A percentile compares a stretch with the other conserved stretches of the same genome.
These are phyloP conservation scores for Tetracentron sinense DNA, from an alignment of 164 flowering plant genomes.

Conservation along the genomic window DNA sequence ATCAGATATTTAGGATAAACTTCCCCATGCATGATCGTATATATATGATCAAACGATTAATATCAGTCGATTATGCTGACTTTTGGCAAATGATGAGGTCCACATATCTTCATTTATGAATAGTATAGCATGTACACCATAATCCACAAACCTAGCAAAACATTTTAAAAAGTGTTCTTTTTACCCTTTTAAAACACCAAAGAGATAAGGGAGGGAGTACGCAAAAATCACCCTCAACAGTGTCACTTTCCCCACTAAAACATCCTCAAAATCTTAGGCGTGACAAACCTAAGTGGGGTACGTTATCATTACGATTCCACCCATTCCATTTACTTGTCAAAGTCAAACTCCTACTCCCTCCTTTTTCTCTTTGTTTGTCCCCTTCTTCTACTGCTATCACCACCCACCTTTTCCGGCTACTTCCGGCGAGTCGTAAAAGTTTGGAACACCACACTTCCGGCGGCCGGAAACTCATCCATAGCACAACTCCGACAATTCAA, in stretches of 20 bases:
- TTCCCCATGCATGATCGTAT: too few relatives aligned
- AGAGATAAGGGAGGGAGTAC: slow-evolving; percentile 9
- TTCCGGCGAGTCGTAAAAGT: slow-evolving; percentile 61
- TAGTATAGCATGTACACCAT: too few relatives aligned
- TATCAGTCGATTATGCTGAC: too few relatives aligned
- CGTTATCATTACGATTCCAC: slow-evolving; percentile 48
- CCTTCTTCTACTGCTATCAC: neutral
- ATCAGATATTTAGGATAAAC: too few relatives aligned
- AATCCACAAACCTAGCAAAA: too few relatives aligned
- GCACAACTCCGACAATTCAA: slow-evolving; percentile 50
- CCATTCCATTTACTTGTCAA: neutral
- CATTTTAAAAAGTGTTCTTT: neutral
- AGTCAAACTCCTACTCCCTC: neutral
- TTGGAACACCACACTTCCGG: slow-evolving; percentile 68
- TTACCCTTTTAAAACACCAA: slow-evolving; percentile 5
- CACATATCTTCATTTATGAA: too few relatives aligned
- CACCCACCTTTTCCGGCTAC: slow-evolving; percentile 14
- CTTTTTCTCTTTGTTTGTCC: neutral
- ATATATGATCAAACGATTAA: too few relatives aligned
- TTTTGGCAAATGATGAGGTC: too few relatives aligned
- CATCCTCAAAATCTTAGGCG: slow-evolving; percentile 52
- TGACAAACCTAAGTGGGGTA: slow-evolving; percentile 66
- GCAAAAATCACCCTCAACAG: slow-evolving; percentile 9
- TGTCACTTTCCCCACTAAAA: slow-evolving; percentile 19
- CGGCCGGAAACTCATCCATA: slow-evolving; percentile 64